phyloP scores from a whole-genome alignment of 257 asterid genomes.

The Solanum chaucha region DNA sequence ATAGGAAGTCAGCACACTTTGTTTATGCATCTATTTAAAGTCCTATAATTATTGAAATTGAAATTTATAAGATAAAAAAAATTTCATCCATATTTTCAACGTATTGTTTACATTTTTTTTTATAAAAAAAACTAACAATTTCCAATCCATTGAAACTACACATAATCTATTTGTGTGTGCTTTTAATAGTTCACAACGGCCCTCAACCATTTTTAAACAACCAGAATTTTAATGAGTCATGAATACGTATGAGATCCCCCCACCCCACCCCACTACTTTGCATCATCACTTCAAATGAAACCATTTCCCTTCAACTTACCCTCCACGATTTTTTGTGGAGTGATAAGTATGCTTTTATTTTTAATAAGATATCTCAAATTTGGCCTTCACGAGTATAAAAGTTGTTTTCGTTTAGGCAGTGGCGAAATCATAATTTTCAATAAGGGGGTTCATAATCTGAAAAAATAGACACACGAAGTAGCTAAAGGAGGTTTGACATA shows the following conservation, averaged over 20 bases:
- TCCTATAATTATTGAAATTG: background rate
- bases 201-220: background rate
- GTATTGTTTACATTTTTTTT: background rate
- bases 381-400: too few species aligned
- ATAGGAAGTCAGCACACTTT: background rate
- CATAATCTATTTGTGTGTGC: background rate
- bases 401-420: too few species aligned
- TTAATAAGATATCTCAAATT: background rate
- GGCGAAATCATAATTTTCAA: too few species aligned
- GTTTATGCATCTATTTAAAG: background rate
- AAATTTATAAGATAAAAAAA: background rate
- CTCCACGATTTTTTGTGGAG: rapidly evolving
- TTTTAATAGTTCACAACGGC: background rate
- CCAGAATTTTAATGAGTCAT: conserved; percentile 11
- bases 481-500: too few species aligned
- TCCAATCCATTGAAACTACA: background rate
- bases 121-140: background rate
- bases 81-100: background rate
- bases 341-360: background rate
- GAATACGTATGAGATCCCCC: background rate
- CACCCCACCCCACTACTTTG: background rate
- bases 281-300: background rate
- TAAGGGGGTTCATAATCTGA: too few species aligned
- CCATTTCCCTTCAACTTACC: background rate
- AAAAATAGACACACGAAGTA: too few species aligned